These are phyloP conservation scores for Saksenaea vasiformis DNA, from an alignment of 371 early-diverging fungal genomes.

Conservation along the genomic window DNA sequence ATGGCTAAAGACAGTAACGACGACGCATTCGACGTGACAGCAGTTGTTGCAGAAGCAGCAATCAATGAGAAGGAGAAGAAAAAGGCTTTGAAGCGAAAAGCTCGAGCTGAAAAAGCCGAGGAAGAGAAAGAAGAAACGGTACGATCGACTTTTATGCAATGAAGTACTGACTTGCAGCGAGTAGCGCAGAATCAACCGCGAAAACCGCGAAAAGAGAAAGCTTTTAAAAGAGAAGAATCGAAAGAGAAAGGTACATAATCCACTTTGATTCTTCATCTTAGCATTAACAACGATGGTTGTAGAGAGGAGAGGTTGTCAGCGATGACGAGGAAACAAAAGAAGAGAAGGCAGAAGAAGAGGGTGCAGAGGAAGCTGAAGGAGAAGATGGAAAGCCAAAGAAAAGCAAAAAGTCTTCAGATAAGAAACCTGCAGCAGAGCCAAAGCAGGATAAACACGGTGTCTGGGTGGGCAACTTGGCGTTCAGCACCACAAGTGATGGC, in stretches of 20 bases:
- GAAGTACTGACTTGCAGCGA: slow-evolving; percentile 8
- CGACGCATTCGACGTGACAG: not conserved
- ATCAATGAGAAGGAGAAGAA: slow-evolving; percentile 5
- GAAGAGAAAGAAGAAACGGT: slow-evolving; percentile 33
- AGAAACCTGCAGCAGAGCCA: slow-evolving; percentile 37
- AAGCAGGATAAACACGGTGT: slow-evolving; percentile 55
- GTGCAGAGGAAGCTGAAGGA: slow-evolving; percentile 24
- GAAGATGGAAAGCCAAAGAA: slow-evolving; percentile 22
- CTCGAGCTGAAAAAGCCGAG: slow-evolving; percentile 3
- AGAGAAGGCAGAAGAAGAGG: slow-evolving; percentile 11
- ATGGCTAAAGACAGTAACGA: slow-evolving; percentile 1
- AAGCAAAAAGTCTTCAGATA: slow-evolving; percentile 23
- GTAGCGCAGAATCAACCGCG: slow-evolving; percentile 41
- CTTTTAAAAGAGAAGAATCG: slow-evolving; percentile 41
- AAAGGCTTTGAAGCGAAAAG: slow-evolving; percentile 9
- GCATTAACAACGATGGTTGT: not conserved
- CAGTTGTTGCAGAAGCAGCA: not conserved
- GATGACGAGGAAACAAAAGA: slow-evolving; percentile 35
- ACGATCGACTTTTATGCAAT: slow-evolving; percentile 7
- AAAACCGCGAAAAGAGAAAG: slow-evolving; percentile 48
- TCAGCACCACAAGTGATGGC: slow-evolving; percentile 54
- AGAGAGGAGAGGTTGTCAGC: slow-evolving; percentile 43
- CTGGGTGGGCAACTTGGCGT: slow-evolving; percentile 80
- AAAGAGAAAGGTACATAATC: slow-evolving; percentile 40
- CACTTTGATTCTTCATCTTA: not conserved